Evolutionary conservation across 768 basidiomycete species (phyloP), one percentile per base, ranked within the genome.

Genomic region (Thelephora ganbajun): DNA sequence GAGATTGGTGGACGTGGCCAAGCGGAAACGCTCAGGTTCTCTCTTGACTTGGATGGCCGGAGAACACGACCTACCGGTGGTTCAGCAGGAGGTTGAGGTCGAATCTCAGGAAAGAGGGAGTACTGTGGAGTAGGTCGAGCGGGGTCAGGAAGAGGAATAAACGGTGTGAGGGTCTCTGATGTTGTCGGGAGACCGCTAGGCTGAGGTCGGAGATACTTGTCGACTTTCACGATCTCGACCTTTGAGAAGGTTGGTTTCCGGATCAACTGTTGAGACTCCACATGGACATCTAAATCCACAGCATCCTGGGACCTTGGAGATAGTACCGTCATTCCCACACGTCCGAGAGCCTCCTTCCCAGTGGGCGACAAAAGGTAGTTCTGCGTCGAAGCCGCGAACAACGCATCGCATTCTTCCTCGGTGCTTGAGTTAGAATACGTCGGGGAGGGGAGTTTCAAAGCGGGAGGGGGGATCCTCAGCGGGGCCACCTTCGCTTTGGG

Each of bases 341-440:
- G 49, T 5, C 51, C 53, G 7, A 58, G 42, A 0, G 56, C 56
- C 35, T 51, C 45, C 18, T 54, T 51, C 1, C 56, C 59, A 5
- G 57, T 56, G 2, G 61, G 58, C 5, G 59, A 59, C 35, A 52
- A 50, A 23, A 62, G 45, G 47, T 59, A 62, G 11, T 47, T 44
- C 43, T 59, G 39, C 13, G 60, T 56, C 23, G 57, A 57, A 33
- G 46, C 47, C 5, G 52, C 54, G 49, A 60, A 59, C 3, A 54
- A 50, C 13, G 53, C 54, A 45, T 61, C 59, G 6, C 52, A 46
- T 2, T 57, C 55, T 3, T 48, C 33, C 12, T 41, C 52, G 20
- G 33, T 43, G 20, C 48, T 52, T 11, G 47, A 26, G 11, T 47
- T 47, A 7, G 57, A 42, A 11, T 52, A 47, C 0, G 54, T 46